Percentiles rank a stretch among this genome's conserved stretches.
These are phyloP conservation scores for Podaxis sp. DNA, from an alignment of 768 basidiomycete species.

Conservation along the genomic window DNA sequence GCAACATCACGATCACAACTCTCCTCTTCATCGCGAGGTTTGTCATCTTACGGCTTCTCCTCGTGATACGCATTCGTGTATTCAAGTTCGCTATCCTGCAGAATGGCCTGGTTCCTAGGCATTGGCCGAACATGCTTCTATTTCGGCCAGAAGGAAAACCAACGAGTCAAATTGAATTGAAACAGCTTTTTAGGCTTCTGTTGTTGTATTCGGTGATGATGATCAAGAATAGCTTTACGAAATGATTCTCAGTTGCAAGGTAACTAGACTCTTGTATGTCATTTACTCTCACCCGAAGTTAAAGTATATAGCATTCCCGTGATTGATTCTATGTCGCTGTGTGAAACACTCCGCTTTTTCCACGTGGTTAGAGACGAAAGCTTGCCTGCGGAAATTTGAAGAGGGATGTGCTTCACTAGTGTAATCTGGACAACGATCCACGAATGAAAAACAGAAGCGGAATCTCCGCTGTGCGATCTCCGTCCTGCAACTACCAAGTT, in stretches of 20 bases:
- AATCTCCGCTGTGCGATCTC: not conserved
- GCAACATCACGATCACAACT: conserved; percentile 64
- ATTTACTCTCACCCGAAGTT: not conserved
- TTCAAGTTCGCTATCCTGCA: conserved; percentile 18
- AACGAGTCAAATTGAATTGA: not conserved
- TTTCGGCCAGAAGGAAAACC: conserved; percentile 19
- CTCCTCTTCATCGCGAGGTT: conserved; percentile 57
- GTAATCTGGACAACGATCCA: not conserved
- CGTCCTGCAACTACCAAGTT: not conserved
- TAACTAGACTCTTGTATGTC: not conserved
- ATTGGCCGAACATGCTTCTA: conserved; percentile 23
- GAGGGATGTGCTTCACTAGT: not conserved
- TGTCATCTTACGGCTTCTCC: conserved; percentile 9
- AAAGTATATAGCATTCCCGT: not conserved
- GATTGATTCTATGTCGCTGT: not conserved
- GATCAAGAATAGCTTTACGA: not conserved
- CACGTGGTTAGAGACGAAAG: not conserved
- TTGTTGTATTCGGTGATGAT: not conserved
- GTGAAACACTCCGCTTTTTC: not conserved
- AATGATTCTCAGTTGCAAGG: not conserved
- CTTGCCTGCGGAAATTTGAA: not conserved
- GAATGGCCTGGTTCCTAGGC: conserved; percentile 49
- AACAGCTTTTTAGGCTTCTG: not conserved
- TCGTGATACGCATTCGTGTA: not conserved
- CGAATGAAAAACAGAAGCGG: not conserved